Percentiles rank a stretch among this genome's conserved stretches.
Evolutionary conservation across 2,329 filamentous ascomycete species (phyloP).

Genomic region (Escovopsis sp.): DNA sequence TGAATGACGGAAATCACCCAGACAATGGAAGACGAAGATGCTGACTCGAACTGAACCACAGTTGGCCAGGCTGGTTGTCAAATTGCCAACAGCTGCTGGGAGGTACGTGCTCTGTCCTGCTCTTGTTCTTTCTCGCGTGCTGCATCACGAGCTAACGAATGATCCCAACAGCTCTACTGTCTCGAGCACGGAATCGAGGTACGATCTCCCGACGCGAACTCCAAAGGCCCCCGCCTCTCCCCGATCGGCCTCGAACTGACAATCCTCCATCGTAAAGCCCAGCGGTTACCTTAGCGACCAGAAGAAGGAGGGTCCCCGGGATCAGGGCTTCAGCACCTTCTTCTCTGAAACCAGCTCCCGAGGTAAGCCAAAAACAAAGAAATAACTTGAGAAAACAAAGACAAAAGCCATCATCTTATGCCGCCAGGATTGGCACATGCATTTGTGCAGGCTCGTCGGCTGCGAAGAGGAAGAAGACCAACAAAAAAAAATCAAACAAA

Average conservation of each 20-base stretch:
- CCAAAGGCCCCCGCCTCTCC: conserved; percentile 4
- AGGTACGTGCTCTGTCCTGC: conserved; percentile 50
- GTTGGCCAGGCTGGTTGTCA: conserved; percentile 99
- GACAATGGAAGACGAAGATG: too few species aligned
- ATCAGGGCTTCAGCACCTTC: conserved; percentile 99
- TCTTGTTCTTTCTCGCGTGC: not conserved
- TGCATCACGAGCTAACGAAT: conserved; percentile 11
- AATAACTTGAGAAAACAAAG: too few species aligned
- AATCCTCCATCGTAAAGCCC: conserved; percentile 41
- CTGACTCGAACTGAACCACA: conserved; percentile 42
- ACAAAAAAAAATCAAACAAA: too few species aligned
- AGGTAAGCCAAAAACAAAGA: not conserved
- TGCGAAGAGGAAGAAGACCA: too few species aligned
- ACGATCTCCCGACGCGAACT: conserved; percentile 15
- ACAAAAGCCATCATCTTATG: too few species aligned
- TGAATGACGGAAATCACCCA: too few species aligned
- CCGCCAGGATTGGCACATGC: too few species aligned
- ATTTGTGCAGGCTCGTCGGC: too few species aligned
- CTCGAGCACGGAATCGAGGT: conserved; percentile 99
- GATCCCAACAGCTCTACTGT: conserved; percentile 72
- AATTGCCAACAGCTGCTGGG: conserved; percentile 99
- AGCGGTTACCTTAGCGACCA: conserved; percentile 98
- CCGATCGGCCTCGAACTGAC: conserved; percentile 3
- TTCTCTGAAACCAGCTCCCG: conserved; percentile 81
- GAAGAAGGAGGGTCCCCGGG: conserved; percentile 82